Percentiles rank a stretch among this genome's conserved stretches.
Evolutionary conservation across 345 rosid species (phyloP).

Genomic region (Gossypium herbaceum): DNA sequence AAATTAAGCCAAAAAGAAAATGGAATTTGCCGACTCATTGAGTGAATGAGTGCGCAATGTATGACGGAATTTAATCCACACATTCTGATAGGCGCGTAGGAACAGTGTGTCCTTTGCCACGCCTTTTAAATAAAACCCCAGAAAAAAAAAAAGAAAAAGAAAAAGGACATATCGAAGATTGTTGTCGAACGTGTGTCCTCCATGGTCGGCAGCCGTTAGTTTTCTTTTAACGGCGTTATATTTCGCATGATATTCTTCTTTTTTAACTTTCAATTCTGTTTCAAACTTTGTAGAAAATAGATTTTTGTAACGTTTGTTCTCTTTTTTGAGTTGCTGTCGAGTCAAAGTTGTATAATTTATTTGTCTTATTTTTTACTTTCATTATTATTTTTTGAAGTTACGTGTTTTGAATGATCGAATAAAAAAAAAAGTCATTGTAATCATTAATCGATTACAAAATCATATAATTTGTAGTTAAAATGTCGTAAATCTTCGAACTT

Average conservation of each 20-base stretch:
- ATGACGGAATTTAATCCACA: constrained; percentile 8
- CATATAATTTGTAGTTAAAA: too few relatives aligned
- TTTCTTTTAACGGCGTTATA: constrained; percentile 12
- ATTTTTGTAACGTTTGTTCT: too few relatives aligned
- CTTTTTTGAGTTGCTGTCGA: too few relatives aligned
- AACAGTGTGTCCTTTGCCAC: not conserved
- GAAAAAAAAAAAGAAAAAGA: not conserved
- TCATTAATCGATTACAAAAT: too few relatives aligned
- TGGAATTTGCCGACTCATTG: not conserved
- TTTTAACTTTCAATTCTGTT: too few relatives aligned
- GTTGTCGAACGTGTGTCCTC: constrained; percentile 13
- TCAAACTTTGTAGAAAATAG: too few relatives aligned
- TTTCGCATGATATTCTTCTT: not conserved
- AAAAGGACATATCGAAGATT: constrained; percentile 1
- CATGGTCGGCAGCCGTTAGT: constrained; percentile 13
- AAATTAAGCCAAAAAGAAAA: not conserved
- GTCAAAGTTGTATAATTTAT: too few relatives aligned
- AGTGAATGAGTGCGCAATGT: not conserved
- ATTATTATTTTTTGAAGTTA: too few relatives aligned
- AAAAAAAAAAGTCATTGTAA: too few relatives aligned
- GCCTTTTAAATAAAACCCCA: not conserved
- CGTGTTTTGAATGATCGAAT: too few relatives aligned
- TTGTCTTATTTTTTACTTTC: too few relatives aligned
- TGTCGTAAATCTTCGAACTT: too few relatives aligned
- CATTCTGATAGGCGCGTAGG: constrained; percentile 3